phyloP scores from a whole-genome alignment of 202 grass and related monocot genomes.

The Musa balbisiana region DNA sequence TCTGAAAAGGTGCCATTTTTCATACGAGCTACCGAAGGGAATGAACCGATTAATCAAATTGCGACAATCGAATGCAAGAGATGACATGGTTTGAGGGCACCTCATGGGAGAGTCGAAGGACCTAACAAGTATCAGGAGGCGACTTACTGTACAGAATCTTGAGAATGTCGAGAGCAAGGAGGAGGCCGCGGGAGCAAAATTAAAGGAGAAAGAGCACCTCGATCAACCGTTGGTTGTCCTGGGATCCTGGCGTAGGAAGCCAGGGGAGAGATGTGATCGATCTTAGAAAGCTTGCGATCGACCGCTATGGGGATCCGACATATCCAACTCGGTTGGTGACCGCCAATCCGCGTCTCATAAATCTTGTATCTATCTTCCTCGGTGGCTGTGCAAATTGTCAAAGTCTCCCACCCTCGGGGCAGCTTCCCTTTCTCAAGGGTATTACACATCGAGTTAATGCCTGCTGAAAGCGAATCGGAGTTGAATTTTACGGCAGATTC shows the following conservation, averaged over 20 bases:
- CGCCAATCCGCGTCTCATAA: too few relatives aligned
- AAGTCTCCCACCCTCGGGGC: too few relatives aligned
- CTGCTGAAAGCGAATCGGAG: conserved; percentile 17
- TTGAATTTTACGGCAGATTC: conserved; percentile 24
- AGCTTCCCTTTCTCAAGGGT: too few relatives aligned
- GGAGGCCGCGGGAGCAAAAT: conserved; percentile 17
- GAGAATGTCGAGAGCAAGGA: conserved; percentile 18
- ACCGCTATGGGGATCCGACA: too few relatives aligned
- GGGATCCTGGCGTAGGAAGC: too few relatives aligned
- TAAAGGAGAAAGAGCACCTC: conserved; percentile 33
- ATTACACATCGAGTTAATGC: not conserved
- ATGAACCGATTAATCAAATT: conserved; percentile 31
- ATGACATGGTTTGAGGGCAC: conserved; percentile 20
- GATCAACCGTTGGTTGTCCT: not conserved
- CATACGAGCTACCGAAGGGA: not conserved
- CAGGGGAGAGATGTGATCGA: not conserved
- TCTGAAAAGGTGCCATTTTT: not conserved
- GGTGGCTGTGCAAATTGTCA: too few relatives aligned
- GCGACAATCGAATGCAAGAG: conserved; percentile 26
- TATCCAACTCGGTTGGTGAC: too few relatives aligned
- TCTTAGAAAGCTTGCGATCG: too few relatives aligned
- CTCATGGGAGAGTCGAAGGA: conserved; percentile 28
- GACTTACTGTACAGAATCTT: conserved; percentile 28
- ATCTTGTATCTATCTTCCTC: too few relatives aligned
- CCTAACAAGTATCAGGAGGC: conserved; percentile 21